Evolutionary conservation across 2,329 filamentous ascomycete species (phyloP).

Genomic region (Aspergillus melleus): DNA sequence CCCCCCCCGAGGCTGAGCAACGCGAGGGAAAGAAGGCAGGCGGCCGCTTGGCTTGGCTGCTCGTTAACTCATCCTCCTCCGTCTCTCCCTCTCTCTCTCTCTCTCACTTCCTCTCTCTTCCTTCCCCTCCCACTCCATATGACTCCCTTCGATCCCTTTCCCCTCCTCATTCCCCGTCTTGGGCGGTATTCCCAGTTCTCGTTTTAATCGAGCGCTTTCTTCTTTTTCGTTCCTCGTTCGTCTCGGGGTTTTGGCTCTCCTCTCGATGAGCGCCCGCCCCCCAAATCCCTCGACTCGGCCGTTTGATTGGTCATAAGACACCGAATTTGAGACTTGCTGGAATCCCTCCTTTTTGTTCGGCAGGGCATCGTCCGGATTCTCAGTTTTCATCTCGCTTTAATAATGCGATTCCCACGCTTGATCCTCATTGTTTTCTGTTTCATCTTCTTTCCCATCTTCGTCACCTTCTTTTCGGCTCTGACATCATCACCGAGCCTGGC

Average conservation of each 20-base stretch:
- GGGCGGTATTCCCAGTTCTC: background rate
- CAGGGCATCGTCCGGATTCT: constrained; percentile 9
- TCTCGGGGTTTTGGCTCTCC: constrained; percentile 8
- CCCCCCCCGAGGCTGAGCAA: constrained; percentile 9
- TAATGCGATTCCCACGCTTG: constrained; percentile 50
- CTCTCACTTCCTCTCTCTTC: background rate
- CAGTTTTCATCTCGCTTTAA: constrained; percentile 15
- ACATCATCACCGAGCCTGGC: constrained; percentile 40
- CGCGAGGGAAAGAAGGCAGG: background rate
- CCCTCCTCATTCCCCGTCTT: constrained; percentile 5
- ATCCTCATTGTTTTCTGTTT: constrained; percentile 48
- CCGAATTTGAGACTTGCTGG: background rate
- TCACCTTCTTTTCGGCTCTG: constrained; percentile 49
- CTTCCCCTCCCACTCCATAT: constrained; percentile 1
- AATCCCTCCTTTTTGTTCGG: background rate
- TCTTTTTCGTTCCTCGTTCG: background rate
- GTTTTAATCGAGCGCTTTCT: constrained; percentile 11
- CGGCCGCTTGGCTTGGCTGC: background rate
- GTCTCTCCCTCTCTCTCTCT: background rate
- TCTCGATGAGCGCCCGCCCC: constrained; percentile 36
- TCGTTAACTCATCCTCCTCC: background rate
- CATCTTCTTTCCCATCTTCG: constrained; percentile 49
- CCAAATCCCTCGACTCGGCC: constrained; percentile 26
- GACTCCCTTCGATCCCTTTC: constrained; percentile 1
- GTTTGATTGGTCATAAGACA: constrained; percentile 33